Percentiles rank a stretch among this genome's conserved stretches.
Evolutionary conservation across 2,329 filamentous ascomycete species (phyloP).

Genomic region (Ophiostoma sp.): DNA sequence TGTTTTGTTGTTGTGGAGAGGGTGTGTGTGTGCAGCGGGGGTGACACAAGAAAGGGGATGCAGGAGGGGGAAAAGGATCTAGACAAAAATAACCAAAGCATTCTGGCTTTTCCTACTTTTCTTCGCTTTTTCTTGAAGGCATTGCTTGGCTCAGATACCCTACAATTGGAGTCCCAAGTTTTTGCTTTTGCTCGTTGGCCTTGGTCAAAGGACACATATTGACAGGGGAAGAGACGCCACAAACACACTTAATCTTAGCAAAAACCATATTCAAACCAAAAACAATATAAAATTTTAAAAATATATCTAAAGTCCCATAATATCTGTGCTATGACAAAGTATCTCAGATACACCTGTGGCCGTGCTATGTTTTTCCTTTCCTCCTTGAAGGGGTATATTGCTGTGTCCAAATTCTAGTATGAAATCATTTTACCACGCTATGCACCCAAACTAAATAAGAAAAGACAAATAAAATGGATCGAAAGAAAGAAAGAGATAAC

Average conservation of each 20-base stretch:
- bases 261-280: neutral
- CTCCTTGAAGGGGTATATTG: neutral
- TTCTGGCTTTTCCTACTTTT: neutral
- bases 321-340: neutral
- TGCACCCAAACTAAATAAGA: neutral
- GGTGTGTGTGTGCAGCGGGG: neutral
- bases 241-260: neutral
- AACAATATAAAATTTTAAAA: neutral
- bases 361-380: neutral
- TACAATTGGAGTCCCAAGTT: neutral
- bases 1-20: no score
- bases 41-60: neutral
- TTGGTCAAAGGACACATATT: neutral
- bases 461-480: neutral
- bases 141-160: neutral
- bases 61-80: neutral
- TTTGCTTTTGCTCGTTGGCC: neutral
- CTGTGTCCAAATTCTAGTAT: neutral
- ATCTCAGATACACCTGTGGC: neutral
- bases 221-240: neutral
- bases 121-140: neutral
- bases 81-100: slow-evolving; percentile 9
- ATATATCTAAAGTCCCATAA: neutral
- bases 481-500: neutral
- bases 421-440: neutral